Percentiles rank a stretch among this genome's conserved stretches.
These are phyloP conservation scores for Tylopilus sp. DNA, from an alignment of 1,284 basidiomycete species.

Conservation along the genomic window DNA sequence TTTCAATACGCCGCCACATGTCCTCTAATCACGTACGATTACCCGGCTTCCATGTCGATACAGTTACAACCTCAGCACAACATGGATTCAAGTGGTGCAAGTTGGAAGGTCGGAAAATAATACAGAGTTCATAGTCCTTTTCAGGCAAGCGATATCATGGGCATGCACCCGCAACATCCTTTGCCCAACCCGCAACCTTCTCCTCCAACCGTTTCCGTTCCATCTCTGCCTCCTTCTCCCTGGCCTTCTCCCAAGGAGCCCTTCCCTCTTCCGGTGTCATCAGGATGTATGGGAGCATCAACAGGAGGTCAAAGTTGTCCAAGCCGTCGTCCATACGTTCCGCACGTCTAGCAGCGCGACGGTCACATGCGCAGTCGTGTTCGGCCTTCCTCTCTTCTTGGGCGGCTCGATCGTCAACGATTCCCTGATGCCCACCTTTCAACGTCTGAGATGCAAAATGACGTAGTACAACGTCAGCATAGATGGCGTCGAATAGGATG, in stretches of 20 bases:
- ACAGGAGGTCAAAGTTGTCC: not conserved
- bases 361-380: too few relatives aligned
- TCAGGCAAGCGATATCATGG: not conserved
- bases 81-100: too few relatives aligned
- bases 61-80: too few relatives aligned
- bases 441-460: not conserved
- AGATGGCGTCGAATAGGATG: slow-evolving; percentile 2
- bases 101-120: too few relatives aligned
- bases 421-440: too few relatives aligned
- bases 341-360: too few relatives aligned
- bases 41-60: too few relatives aligned
- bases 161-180: not conserved
- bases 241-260: not conserved
- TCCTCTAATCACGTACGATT: too few relatives aligned
- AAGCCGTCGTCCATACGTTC: not conserved
- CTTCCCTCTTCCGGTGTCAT: not conserved
- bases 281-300: not conserved
- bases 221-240: not conserved
- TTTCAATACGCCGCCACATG: not conserved
- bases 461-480: not conserved
- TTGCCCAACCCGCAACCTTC: not conserved
- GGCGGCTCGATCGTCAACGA: too few relatives aligned
- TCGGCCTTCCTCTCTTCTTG: too few relatives aligned
- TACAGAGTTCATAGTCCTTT: too few relatives aligned
- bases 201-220: not conserved